Base-by-base conservation (phyloP, 2,329 filamentous ascomycete genomes). In the Cadophora sp. region DNA sequence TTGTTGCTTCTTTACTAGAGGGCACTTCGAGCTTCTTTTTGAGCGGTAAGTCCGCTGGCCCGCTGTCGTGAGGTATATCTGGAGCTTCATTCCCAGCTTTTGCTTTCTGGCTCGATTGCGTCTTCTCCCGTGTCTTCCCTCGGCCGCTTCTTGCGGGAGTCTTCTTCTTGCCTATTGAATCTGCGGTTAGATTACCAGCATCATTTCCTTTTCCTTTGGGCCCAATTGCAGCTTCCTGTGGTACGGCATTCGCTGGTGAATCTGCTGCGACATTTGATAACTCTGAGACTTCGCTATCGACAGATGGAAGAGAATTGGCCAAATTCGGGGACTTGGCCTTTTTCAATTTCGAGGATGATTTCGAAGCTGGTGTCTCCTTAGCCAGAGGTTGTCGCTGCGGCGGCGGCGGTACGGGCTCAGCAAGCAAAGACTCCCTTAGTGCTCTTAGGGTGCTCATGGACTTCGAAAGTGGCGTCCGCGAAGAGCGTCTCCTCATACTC, bases 361-460 rank as follows among this genome's bases (percentile, higher is more conserved):
- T 55, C 26, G 27, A 31, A 16, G 51, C 24, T 55, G n/a, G 29
- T 8, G 34, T 59, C 19, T 6, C n/a, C 31, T 14, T 43, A 22
- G 27, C 24, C n/a, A 31, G n/a, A 24, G 55, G 9, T 43, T 59
- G 43, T 11, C 34, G 31, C 22, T n/a, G 31, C 31, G 19, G 22
- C 27, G 19, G 22, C 43, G 16, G 53, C 22, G 56, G 31, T 37
- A 59, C 8, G 22, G 56, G 34, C 34, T 59, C 62, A 56, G 51
- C 34, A 58, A 64, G 37, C 22, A 64, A 40, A 27, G 62, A 64
- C 29, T 64, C 12, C 37, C 62, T 56, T 27, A 64, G 40, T 12
- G 51, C 62, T 51, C 53, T 43, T 4, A 64, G 51, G 1, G 51
- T 56, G 43, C 31, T 34, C 26, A 27, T 46, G 24, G 62, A 64